Evolutionary conservation across 2,329 filamentous ascomycete species (phyloP).

Genomic region (Fonsecaea pugnacius): DNA sequence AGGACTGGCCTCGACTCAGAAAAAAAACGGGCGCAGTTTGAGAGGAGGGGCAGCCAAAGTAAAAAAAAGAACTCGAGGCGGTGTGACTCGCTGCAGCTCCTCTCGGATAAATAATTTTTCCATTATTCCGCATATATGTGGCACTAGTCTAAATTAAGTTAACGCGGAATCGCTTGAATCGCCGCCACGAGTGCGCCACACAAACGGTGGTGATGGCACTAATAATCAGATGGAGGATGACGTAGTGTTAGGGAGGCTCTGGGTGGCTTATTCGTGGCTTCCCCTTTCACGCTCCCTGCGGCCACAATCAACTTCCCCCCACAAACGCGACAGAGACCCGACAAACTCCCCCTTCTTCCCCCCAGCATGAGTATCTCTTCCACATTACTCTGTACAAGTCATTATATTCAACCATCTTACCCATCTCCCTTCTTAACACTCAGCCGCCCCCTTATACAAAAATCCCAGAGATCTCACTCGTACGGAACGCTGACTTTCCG

Average conservation of each 20-base stretch:
- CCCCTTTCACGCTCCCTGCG: neutral
- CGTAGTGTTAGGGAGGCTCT: neutral
- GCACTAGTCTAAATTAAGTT: neutral
- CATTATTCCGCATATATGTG: neutral
- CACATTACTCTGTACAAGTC: neutral
- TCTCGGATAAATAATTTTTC: conserved; percentile 14
- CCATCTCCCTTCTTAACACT: neutral
- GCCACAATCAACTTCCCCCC: neutral
- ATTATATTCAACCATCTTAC: neutral
- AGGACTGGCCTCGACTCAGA: conserved; percentile 12
- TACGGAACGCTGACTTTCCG: conserved; percentile 29
- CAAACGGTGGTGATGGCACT: neutral
- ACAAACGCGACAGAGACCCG: neutral
- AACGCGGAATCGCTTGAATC: neutral
- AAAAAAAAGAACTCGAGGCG: conserved; percentile 8
- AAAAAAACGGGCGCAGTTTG: neutral
- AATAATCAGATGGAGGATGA: neutral
- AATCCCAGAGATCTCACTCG: neutral
- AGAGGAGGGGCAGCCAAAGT: neutral
- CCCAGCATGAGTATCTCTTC: neutral
- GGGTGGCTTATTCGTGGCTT: neutral
- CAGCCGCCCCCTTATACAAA: conserved; percentile 12
- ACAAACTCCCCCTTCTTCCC: neutral
- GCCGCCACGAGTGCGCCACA: neutral
- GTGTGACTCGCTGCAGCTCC: conserved; percentile 1